Conservation (phyloP, 768 basidiomycete species). For the Galerina marginata region DNA sequence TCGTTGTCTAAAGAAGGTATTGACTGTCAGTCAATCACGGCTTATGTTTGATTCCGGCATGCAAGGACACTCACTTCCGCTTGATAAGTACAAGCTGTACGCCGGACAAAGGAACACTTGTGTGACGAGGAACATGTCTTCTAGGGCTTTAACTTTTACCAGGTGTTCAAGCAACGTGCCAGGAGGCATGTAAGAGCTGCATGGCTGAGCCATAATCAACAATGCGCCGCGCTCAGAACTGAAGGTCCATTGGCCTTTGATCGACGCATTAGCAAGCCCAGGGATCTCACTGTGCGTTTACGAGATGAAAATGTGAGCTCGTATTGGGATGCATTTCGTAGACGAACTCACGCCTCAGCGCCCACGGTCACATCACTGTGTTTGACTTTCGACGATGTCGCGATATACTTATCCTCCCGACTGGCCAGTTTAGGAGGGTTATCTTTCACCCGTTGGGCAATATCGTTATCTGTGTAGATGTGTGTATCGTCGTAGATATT, state of each 20-base stretch:
- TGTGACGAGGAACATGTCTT: neutral
- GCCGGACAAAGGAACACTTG: neutral
- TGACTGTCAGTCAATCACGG: neutral
- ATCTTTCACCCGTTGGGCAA: neutral
- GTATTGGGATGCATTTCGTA: neutral
- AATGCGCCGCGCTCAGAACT: neutral
- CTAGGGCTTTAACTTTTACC: neutral
- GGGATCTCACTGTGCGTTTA: neutral
- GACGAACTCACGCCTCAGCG: neutral
- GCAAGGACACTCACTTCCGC: neutral
- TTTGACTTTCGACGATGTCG: neutral
- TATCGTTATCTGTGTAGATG: neutral
- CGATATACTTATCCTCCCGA: neutral
- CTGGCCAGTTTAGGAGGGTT: neutral
- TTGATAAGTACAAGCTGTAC: neutral
- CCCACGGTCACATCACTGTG: neutral
- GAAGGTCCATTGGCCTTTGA: constrained; percentile 2
- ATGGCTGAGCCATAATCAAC: neutral
- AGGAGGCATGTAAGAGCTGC: neutral
- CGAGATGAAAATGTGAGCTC: neutral
- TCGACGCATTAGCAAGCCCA: neutral
- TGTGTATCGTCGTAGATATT: neutral
- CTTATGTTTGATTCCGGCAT: neutral
- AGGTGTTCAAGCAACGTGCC: neutral
- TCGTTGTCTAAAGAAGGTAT: neutral